Evolutionary conservation across 257 asterid species (phyloP), one percentile per base, ranked within the genome.

Genomic region (Solanum tarapatanum): DNA sequence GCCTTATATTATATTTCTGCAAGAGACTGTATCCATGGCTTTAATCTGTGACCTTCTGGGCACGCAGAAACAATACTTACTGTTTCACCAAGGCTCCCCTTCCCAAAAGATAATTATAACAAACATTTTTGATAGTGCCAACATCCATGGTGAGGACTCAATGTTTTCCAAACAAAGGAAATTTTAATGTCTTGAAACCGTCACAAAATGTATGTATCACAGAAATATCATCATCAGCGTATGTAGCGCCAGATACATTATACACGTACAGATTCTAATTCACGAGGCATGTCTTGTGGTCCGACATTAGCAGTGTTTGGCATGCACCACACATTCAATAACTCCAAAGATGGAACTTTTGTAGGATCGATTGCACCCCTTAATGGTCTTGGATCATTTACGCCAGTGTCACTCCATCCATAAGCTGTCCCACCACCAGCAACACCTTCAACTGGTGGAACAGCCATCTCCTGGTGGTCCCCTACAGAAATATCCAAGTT

Each of bases 401-500:
- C 86, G 32, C 94, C 93, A 86, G 86, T 91, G 75, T 97, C 98
- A 89, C 93, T 84, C 98, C 99, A 96, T 68, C 99, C 99, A 80
- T 97, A 97, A 30, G 99, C 95, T 4, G 99, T 97, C 87, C 99
- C 99, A 82, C 99, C 99, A 74, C 99, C 99, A 28, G 99, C 96
- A 87, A 97, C 96, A 72, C 99, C 99, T 93, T 97, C 98, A 85
- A 97, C 94, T n/a, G 99, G 99, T 8, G 96, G 98, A 84, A 94
- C 98, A 51, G 11, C 83, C 75, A 64, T 83, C 87, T 93, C 98
- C 87, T 88, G 95, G 76, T 93, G 93, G 88, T 90, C 92, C 88
- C 95, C 99, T 96, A 90, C 86, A 87, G 33, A 28, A 64, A 90
- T 74, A 13, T 82, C 70, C 72, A 74, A 24, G 70, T 51, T 24